Base-by-base conservation (phyloP, 768 basidiomycete genomes). In the Rhodotorula paludigena region DNA sequence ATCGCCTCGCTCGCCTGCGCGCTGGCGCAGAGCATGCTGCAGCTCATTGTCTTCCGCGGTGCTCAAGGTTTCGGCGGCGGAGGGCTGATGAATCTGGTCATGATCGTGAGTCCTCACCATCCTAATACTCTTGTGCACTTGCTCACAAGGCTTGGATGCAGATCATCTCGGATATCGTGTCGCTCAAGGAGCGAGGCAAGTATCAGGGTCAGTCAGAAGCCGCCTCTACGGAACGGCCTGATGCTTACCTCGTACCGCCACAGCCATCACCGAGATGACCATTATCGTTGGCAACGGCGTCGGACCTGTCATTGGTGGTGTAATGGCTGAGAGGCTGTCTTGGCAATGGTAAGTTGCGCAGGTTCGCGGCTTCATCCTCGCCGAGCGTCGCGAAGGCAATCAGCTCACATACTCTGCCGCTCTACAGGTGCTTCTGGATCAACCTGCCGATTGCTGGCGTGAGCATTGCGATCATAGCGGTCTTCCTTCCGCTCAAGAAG, bases 401-500 rank as follows among this genome's bases (percentile, higher is more conserved):
- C n/a, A n/a, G n/a, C n/a, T n/a, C n/a, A n/a, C n/a, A n/a, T n/a
- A n/a, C n/a, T n/a, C n/a, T n/a, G n/a, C n/a, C n/a, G n/a, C n/a
- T n/a, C n/a, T n/a, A n/a, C n/a, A n/a, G n/a, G n/a, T 20, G 18
- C 5, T 53, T 53, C 35, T 53, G 35, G 33, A 53, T 60, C 32
- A 60, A 83, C 32, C 80, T 89, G 2, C 87, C 87, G 1, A 74
- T 86, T 5, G 84, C 86, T 0, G 76, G 83, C 21, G 73, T 78
- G 44, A 82, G 85, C 0, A 82, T 86, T 32, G 77, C 81, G n/a
- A 82, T 86, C 23, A 84, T 89, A 7, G 72, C 83, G 23, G 83
- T 87, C 66, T 77, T 87, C 16, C 80, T 90, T 0, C 89, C 89
- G 0, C 79, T 89, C n/a, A 86, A 86, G 65, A 81, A 83, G 6